Evolutionary conservation across 306 rosid genomes (phyloP).

Genomic region (Canavalia gladiata): DNA sequence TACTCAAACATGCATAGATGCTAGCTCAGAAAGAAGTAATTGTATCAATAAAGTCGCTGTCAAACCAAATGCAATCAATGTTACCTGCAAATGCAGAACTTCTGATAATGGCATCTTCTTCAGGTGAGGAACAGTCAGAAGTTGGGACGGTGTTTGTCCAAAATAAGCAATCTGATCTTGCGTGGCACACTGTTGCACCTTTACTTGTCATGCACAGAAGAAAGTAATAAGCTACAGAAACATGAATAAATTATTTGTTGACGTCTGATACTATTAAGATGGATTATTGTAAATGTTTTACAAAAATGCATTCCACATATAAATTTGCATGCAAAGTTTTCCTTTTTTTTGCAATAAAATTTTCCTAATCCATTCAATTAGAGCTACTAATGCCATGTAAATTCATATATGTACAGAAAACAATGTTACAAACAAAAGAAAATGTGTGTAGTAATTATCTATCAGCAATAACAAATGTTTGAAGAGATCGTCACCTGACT

Average conservation of each 20-base stretch:
- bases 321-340: conserved; percentile 9
- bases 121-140: conserved; percentile 86
- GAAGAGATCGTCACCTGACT: background rate
- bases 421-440: background rate
- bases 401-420: conserved; percentile 25
- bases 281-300: conserved; percentile 14
- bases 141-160: conserved; percentile 99
- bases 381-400: background rate
- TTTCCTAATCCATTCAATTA: conserved; percentile 16
- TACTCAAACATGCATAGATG: background rate
- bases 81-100: conserved; percentile 96
- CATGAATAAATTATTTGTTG: conserved; percentile 20
- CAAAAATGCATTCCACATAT: conserved; percentile 3
- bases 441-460: background rate
- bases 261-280: conserved; percentile 9
- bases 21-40: conserved; percentile 15
- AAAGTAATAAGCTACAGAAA: conserved; percentile 32
- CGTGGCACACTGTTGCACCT: conserved; percentile 89
- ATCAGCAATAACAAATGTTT: conserved; percentile 4
- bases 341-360: conserved; percentile 9
- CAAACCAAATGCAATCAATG: conserved; percentile 34
- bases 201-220: conserved; percentile 48
- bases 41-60: conserved; percentile 26
- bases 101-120: conserved; percentile 80
- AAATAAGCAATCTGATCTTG: conserved; percentile 99